Percentiles rank a stretch among this genome's conserved stretches.
phyloP scores from a whole-genome alignment of 139 green algal species.

The Tetraselmis chui region DNA sequence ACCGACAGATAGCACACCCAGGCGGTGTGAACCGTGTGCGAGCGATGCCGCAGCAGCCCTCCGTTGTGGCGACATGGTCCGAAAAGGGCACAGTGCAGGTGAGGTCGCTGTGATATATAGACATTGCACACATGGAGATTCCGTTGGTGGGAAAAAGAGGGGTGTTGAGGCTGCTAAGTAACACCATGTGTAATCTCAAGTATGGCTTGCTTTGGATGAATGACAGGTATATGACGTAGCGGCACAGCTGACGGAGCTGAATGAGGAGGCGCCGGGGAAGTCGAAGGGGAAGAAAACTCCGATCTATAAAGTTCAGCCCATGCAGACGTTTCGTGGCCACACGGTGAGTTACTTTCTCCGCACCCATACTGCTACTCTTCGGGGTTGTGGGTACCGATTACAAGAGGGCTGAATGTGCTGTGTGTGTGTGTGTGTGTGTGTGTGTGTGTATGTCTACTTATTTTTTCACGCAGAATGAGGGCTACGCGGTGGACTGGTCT shows the following conservation, averaged over 20 bases:
- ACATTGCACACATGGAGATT: too few relatives aligned
- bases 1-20: constrained; percentile 56
- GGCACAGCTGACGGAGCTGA: constrained; percentile 51
- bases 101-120: too few relatives aligned
- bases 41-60: constrained; percentile 76
- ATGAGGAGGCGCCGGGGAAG: constrained; percentile 28
- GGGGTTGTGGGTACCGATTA: too few relatives aligned
- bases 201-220: too few relatives aligned
- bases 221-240: constrained; percentile 66
- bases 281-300: constrained; percentile 7
- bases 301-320: constrained; percentile 21
- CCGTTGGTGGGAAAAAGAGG: too few relatives aligned
- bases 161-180: too few relatives aligned
- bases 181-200: too few relatives aligned
- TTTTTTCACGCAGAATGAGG: constrained; percentile 49
- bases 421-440: too few relatives aligned
- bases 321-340: constrained; percentile 35
- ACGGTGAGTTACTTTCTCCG: too few relatives aligned
- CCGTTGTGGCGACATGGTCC: constrained; percentile 80
- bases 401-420: too few relatives aligned
- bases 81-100: constrained; percentile 78
- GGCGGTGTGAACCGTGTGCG: constrained; percentile 89
- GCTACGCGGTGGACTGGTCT: constrained; percentile 87
- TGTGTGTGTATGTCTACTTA: too few relatives aligned
- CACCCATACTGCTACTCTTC: too few relatives aligned